These are phyloP conservation scores for Pseudogymnoascus sp. DNA, from an alignment of 2,329 filamentous ascomycete genomes.

Conservation along the genomic window DNA sequence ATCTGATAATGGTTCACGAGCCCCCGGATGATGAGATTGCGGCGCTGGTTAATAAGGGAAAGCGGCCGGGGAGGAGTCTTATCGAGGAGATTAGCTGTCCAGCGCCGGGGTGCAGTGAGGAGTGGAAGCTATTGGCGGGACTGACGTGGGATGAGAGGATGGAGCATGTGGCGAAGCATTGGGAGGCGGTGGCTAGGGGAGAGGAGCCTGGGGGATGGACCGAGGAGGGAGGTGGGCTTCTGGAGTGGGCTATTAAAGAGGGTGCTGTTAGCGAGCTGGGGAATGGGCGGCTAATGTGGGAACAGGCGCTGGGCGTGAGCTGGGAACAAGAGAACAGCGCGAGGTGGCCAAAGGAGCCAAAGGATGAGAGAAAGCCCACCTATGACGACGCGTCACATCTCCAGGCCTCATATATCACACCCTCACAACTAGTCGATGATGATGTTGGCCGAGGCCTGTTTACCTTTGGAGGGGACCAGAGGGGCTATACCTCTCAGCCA, in stretches of 20 bases:
- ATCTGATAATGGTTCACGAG: constrained; percentile 77
- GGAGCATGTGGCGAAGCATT: constrained; percentile 79
- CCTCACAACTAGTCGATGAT: not conserved
- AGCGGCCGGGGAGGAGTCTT: not conserved
- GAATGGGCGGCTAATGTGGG: not conserved
- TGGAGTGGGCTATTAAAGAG: not conserved
- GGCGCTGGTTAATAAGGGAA: not conserved
- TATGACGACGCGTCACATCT: not conserved
- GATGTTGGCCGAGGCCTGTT: not conserved
- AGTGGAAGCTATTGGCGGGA: not conserved
- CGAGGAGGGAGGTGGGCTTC: not conserved
- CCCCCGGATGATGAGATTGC: constrained; percentile 29
- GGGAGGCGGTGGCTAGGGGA: constrained; percentile 43
- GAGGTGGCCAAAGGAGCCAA: not conserved
- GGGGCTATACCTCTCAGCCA: not conserved
- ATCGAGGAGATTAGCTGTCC: not conserved
- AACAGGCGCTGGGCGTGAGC: not conserved
- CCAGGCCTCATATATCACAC: not conserved
- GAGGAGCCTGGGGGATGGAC: not conserved
- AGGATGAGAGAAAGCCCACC: not conserved
- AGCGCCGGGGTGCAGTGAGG: not conserved
- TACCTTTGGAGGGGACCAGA: not conserved
- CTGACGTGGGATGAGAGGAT: constrained; percentile 66
- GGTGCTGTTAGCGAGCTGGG: not conserved
- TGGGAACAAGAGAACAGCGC: no score